Base-by-base conservation (phyloP, 2,329 filamentous ascomycete genomes). In the Colletotrichum tofieldiae region DNA sequence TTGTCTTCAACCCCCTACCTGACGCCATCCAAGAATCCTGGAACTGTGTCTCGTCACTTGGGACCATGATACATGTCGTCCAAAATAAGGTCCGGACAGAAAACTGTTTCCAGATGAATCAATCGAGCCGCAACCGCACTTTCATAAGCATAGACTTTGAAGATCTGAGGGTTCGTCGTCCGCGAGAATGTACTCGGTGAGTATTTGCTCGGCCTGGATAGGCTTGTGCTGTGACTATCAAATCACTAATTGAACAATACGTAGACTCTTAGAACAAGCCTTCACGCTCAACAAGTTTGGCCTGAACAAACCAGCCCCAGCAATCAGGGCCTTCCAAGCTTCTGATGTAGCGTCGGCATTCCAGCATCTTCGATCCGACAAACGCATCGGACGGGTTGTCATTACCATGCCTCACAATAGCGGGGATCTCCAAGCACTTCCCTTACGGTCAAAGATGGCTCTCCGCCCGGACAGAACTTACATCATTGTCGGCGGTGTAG, bases 31-130 rank as follows among this genome's bases (percentile, higher is more conserved):
- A 83, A 23, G 80, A 82, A 3, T 81, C 82, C 0, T 88, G 83
- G 84, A 72, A 80, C 0, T 86, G 84, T 56, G 77, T 88, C 3
- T 84, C 86, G 1, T 75, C 79, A 6, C 85, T 82, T 58, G 86
- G 85, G 0, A 79, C 76, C 3, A 83, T 88, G 77, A 67, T 87
- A 0, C 85, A 88, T 64, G 82, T 87, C n/a, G 84, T 12, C 81
- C 8, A 84, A 84, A 73, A 75, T 79, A 7, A 84, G 87, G 54
- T 76, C 86, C 3, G 73, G 79, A 1, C 79, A 81, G 0, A 79
- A 82, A 29, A 82, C 75, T 79, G 7, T 78, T 89, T 5, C 81
- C 82, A 1, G 85, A 88, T 84, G 72, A 80, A 1, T 77, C 80
- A 0, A 88, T 89, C 49, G 76, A 81, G 4, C 73, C 72, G 1